Percentiles rank a stretch among this genome's conserved stretches.
These are phyloP conservation scores for Mortierella sp. DNA, from an alignment of 371 early-diverging fungal genomes.

Conservation along the genomic window DNA sequence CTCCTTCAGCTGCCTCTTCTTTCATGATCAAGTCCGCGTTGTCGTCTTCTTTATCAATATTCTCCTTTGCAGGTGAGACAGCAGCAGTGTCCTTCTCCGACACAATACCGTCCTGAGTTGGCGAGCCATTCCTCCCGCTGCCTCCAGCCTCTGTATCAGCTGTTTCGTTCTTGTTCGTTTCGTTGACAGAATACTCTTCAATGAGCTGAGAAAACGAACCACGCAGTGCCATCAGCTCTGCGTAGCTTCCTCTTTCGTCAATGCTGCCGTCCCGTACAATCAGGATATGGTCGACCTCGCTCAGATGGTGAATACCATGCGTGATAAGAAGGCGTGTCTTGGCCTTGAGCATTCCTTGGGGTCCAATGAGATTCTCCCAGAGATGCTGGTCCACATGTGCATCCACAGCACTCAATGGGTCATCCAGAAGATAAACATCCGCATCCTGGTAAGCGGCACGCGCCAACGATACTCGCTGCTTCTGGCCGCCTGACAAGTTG, in stretches of 20 bases:
- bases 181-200: constrained; percentile 46
- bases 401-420: constrained; percentile 81
- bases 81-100: not conserved
- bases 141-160: not conserved
- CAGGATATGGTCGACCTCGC: constrained; percentile 63
- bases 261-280: constrained; percentile 79
- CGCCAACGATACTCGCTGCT: constrained; percentile 67
- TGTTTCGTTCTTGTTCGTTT: not conserved
- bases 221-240: constrained; percentile 41
- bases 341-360: constrained; percentile 68
- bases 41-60: constrained; percentile 52
- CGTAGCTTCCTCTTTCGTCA: constrained; percentile 67
- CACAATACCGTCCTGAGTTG: too few relatives aligned
- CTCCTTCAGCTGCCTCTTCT: constrained; percentile 76
- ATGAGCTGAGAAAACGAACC: constrained; percentile 62
- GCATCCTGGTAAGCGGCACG: constrained; percentile 73
- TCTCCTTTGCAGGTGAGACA: not conserved
- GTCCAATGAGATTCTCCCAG: constrained; percentile 77
- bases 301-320: constrained; percentile 77
- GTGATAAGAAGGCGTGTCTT: constrained; percentile 80
- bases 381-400: constrained; percentile 74
- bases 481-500: constrained; percentile 74
- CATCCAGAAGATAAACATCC: constrained; percentile 78
- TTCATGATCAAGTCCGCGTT: constrained; percentile 69
- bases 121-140: too few relatives aligned